These are phyloP conservation scores for Letharia columbiana DNA, from an alignment of 495 filamentous ascomycete genomes.

Conservation along the genomic window DNA sequence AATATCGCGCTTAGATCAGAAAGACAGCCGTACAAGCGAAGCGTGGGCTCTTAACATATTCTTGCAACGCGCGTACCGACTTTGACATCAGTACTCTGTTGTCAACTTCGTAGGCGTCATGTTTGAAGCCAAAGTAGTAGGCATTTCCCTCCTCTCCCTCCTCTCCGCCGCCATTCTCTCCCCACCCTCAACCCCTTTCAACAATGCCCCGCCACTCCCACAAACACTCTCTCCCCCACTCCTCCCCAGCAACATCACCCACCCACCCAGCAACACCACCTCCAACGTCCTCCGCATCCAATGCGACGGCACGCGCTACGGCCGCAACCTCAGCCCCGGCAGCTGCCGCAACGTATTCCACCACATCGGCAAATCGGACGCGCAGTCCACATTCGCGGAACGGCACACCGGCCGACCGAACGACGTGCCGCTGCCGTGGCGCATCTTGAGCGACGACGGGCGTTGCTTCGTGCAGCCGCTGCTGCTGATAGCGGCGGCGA, in stretches of 20 bases:
- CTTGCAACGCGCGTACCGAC: neutral
- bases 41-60: neutral
- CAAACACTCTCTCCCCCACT: neutral
- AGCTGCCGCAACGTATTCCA: constrained; percentile 7
- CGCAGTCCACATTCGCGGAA: neutral
- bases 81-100: neutral
- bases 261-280: neutral
- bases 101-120: neutral
- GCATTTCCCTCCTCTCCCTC: neutral
- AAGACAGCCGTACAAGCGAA: neutral
- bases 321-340: neutral
- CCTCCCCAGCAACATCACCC: neutral
- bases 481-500: neutral
- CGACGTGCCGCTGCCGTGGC: constrained; percentile 3
- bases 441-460: constrained; percentile 1
- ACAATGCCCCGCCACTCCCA: neutral
- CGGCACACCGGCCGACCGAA: neutral
- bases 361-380: neutral
- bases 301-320: neutral
- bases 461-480: constrained; percentile 1
- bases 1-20: neutral
- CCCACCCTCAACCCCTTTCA: neutral
- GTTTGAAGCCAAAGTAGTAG: neutral
- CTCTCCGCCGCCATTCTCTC: neutral
- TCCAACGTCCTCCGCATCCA: neutral